Evolutionary conservation across 805 yeast genomes (phyloP).

Genomic region (Pichia cabralensis): DNA sequence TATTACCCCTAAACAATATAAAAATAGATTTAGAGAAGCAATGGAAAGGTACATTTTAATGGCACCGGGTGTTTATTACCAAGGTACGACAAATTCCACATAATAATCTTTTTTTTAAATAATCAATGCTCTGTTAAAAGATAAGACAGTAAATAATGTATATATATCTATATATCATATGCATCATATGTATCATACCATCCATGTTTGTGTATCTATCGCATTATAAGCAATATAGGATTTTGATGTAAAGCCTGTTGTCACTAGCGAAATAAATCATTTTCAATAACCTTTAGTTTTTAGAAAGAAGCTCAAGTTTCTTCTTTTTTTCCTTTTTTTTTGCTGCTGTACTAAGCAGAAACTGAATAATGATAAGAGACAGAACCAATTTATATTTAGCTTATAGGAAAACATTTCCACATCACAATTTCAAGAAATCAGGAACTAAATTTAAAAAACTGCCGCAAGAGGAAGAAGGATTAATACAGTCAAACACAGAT

Average conservation of each 20-base stretch:
- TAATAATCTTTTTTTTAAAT: too few species aligned
- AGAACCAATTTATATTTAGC: conserved; percentile 87
- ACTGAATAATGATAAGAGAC: conserved; percentile 66
- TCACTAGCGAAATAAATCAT: too few species aligned
- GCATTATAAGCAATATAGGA: too few species aligned
- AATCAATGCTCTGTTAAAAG: too few species aligned
- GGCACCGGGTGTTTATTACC: conserved; percentile 62
- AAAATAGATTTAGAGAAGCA: conserved; percentile 90
- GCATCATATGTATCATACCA: too few species aligned
- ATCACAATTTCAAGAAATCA: conserved; percentile 28
- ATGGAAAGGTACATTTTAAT: conserved; percentile 92
- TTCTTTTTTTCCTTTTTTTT: too few species aligned
- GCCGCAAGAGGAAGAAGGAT: conserved; percentile 50
- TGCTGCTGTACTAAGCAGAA: too few species aligned
- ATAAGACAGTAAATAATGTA: too few species aligned
- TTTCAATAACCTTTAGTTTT: too few species aligned
- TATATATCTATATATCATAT: too few species aligned
- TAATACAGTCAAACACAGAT: conserved; percentile 26
- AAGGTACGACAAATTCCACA: conserved; percentile 16
- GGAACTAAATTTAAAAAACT: conserved; percentile 29
- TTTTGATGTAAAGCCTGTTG: too few species aligned
- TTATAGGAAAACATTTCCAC: conserved; percentile 82
- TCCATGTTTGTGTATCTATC: not conserved
- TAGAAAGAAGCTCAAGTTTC: too few species aligned
- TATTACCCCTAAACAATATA: conserved; percentile 92